phyloP scores from a whole-genome alignment of 1,284 basidiomycete genomes.

The Cryptococcus sp. region DNA sequence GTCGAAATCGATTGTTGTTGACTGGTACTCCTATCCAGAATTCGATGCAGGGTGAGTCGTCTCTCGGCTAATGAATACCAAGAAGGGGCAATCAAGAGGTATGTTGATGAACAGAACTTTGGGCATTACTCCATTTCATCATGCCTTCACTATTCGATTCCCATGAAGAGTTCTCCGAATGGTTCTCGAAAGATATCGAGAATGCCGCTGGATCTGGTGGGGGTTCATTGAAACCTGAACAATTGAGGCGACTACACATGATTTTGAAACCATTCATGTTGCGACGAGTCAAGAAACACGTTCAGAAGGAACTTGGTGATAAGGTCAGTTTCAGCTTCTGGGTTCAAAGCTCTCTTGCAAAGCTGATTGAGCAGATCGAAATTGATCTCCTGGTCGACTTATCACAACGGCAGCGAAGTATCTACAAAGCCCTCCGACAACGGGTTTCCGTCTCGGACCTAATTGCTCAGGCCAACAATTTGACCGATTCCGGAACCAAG shows the following conservation, averaged over 20 bases:
- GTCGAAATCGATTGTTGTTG: constrained; percentile 88
- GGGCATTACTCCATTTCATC: constrained; percentile 98
- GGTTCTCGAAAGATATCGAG: constrained; percentile 99
- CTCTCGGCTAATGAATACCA: constrained; percentile 1
- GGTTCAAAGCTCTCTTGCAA: background rate
- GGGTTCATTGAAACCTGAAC: constrained; percentile 78
- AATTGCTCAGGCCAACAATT: constrained; percentile 83
- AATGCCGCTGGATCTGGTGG: constrained; percentile 77
- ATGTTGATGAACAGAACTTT: constrained; percentile 66
- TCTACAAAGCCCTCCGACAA: constrained; percentile 85
- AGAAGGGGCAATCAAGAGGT: background rate
- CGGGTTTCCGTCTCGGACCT: constrained; percentile 95
- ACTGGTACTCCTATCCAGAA: constrained; percentile 99
- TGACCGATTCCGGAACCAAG: constrained; percentile 63
- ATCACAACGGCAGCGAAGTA: constrained; percentile 85
- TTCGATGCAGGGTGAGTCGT: constrained; percentile 86
- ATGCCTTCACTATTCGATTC: constrained; percentile 99
- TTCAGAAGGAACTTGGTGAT: constrained; percentile 99
- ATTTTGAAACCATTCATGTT: constrained; percentile 99
- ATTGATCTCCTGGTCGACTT: constrained; percentile 93
- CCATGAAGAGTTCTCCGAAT: constrained; percentile 99
- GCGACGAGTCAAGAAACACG: constrained; percentile 93
- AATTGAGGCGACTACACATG: constrained; percentile 94
- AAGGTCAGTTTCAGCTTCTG: constrained; percentile 59
- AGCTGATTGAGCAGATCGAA: constrained; percentile 66